Conservation (phyloP, 352 stramenopile species). For the Phytophthora megakarya region DNA sequence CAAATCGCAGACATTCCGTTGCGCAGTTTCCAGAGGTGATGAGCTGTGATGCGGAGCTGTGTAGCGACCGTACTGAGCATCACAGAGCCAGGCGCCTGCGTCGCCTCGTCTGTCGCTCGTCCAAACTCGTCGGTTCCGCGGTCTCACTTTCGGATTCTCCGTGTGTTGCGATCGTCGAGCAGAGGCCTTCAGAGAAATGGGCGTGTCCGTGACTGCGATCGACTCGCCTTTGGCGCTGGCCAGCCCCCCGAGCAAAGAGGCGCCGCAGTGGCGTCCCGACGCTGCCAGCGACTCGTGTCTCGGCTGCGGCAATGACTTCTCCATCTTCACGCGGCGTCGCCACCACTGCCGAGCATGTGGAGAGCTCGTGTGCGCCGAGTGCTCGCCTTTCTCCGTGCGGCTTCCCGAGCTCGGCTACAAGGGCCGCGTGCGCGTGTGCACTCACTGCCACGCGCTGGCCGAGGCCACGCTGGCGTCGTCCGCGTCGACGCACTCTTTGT, state of each 20-base stretch:
- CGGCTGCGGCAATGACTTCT: slow-evolving; percentile 73
- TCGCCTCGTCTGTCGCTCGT: slow-evolving; percentile 13
- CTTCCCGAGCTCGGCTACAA: slow-evolving; percentile 74
- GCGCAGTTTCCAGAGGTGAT: slow-evolving; percentile 3
- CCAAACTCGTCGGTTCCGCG: slow-evolving; percentile 16
- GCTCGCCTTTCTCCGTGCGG: slow-evolving; percentile 62
- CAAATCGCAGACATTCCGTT: neutral
- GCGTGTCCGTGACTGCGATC: slow-evolving; percentile 31
- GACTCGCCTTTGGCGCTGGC: slow-evolving; percentile 28
- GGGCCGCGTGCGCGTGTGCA: slow-evolving; percentile 74
- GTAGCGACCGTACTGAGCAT: neutral
- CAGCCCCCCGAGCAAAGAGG: slow-evolving; percentile 12
- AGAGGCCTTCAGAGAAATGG: slow-evolving; percentile 32
- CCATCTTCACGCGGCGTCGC: slow-evolving; percentile 68
- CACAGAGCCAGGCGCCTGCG: neutral
- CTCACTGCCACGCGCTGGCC: slow-evolving; percentile 55
- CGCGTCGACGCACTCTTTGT: slow-evolving; percentile 34
- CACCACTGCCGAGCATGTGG: slow-evolving; percentile 84
- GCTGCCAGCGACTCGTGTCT: slow-evolving; percentile 69
- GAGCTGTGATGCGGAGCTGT: slow-evolving; percentile 12
- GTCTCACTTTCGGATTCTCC: slow-evolving; percentile 40
- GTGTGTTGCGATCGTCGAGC: slow-evolving; percentile 30
- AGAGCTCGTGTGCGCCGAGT: slow-evolving; percentile 77
- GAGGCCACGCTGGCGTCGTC: slow-evolving; percentile 37
- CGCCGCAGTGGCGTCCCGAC: slow-evolving; percentile 74